Evolutionary conservation across 305 asterid species (phyloP).

Genomic region (Fraxinus dipetala): DNA sequence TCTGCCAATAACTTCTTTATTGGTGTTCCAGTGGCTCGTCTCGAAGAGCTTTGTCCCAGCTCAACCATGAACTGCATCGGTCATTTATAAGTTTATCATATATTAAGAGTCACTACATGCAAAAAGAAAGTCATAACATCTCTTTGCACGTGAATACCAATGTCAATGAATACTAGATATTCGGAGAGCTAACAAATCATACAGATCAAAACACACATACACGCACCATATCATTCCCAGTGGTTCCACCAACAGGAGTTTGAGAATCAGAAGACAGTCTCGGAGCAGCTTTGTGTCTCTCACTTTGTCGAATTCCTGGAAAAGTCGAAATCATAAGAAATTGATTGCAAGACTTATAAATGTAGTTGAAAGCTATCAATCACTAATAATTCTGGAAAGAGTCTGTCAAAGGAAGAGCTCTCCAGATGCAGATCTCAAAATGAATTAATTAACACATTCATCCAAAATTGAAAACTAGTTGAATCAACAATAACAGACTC

Average conservation of each 20-base stretch:
- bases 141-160: not conserved
- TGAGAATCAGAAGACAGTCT: slow-evolving; percentile 28
- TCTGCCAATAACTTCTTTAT: slow-evolving; percentile 42
- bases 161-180: not conserved
- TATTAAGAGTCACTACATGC: not conserved
- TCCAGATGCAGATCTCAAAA: not conserved
- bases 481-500: not conserved
- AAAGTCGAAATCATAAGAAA: slow-evolving; percentile 17
- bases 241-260: slow-evolving; percentile 29
- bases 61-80: slow-evolving; percentile 31
- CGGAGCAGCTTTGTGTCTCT: slow-evolving; percentile 25
- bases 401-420: not conserved
- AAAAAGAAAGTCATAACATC: not conserved
- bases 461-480: slow-evolving; percentile 2
- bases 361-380: not conserved
- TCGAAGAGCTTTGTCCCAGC: slow-evolving; percentile 35
- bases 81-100: slow-evolving; percentile 5
- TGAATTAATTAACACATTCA: not conserved
- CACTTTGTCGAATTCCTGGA: slow-evolving; percentile 41
- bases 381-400: not conserved
- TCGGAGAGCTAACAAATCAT: not conserved
- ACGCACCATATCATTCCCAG: slow-evolving; percentile 41
- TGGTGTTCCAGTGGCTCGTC: slow-evolving; percentile 39
- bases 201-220: not conserved
- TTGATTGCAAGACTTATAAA: not conserved